Base-by-base conservation (phyloP, 2,329 filamentous ascomycete species). In the Graphiopsis chlorocephala region DNA sequence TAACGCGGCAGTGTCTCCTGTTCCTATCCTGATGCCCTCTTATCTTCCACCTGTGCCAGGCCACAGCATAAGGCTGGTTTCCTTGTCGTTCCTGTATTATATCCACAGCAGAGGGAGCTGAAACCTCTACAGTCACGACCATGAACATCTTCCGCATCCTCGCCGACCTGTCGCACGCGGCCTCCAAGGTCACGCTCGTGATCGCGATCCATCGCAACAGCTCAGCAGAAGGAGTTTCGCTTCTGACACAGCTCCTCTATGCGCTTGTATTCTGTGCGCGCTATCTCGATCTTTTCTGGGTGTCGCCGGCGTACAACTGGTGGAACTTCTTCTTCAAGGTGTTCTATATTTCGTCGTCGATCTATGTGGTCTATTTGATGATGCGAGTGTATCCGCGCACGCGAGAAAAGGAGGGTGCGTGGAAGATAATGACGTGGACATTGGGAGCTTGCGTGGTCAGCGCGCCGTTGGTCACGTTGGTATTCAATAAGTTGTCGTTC, bases 181-280 rank as follows among this genome's bases (percentile, higher is more conserved):
- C 88, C 57, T 95, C 93, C 64, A 97, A 97, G 84, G 87, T 89
- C 77, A 95, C 97, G 75, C 85, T 97, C 72, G 92, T 97, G 80
- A 91, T 89, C 81, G 88, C 93, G 63, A 97, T 97, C 73, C 92
- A 97, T 79, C 86, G 86, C 70, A 97, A 97, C 75, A 86, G 86
- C 74, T 95, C 90, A 76, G 90, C 93, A 56, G 93, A 97, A 83
- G 90, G 93, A 66, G 90, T 97, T 67, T 97, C 93, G 26, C 88
- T 97, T 74, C 91, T 98, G 73, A 97, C 91, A 1, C 94, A 98
- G 78, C 84, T 88, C 64, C 87, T 97, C 69, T 98, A 98, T 80
- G 87, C 89, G 63, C 77, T 90, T 68, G 93, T 98, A 65, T 98
- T 97, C 80, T 83, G 88, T 73, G 89, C 92, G 4, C 88, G 94